These are phyloP conservation scores for Ajuga chamaepitys DNA, from an alignment of 257 asterid species.

Conservation along the genomic window DNA sequence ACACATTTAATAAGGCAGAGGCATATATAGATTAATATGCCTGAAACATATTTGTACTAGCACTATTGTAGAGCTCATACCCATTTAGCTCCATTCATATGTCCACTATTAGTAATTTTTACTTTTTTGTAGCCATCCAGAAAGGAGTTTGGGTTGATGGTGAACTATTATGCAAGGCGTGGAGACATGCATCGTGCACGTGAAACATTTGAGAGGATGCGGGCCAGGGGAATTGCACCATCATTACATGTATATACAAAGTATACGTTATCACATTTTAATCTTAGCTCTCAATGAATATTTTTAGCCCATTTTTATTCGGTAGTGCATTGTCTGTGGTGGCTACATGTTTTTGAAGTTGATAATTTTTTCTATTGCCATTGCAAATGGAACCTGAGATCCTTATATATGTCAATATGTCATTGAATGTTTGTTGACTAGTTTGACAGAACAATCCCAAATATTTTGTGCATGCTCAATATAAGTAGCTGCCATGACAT, in stretches of 20 bases:
- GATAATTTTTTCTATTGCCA: conserved; percentile 4
- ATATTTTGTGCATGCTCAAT: neutral
- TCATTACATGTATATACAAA: conserved; percentile 83
- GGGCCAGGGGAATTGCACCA: conserved; percentile 94
- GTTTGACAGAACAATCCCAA: neutral
- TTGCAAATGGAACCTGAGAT: neutral
- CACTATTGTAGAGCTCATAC: neutral
- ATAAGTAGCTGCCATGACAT: neutral
- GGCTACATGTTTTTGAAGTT: conserved; percentile 12
- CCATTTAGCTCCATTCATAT: neutral
- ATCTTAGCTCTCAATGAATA: conserved; percentile 11
- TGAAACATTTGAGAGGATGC: conserved; percentile 88
- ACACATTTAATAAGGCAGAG: neutral
- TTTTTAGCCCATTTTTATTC: neutral
- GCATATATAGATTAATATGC: neutral
- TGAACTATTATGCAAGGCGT: conserved; percentile 86
- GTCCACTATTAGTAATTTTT: conserved; percentile 14
- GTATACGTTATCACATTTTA: conserved; percentile 35
- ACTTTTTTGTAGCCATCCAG: conserved; percentile 81
- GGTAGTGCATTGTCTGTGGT: neutral
- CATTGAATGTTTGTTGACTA: neutral
- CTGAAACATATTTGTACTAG: neutral
- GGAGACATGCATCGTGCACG: conserved; percentile 99
- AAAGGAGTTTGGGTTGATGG: conserved; percentile 90
- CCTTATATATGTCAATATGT: neutral